Conservation (phyloP, 1,284 basidiomycete genomes). For the Vanrija humicola region DNA sequence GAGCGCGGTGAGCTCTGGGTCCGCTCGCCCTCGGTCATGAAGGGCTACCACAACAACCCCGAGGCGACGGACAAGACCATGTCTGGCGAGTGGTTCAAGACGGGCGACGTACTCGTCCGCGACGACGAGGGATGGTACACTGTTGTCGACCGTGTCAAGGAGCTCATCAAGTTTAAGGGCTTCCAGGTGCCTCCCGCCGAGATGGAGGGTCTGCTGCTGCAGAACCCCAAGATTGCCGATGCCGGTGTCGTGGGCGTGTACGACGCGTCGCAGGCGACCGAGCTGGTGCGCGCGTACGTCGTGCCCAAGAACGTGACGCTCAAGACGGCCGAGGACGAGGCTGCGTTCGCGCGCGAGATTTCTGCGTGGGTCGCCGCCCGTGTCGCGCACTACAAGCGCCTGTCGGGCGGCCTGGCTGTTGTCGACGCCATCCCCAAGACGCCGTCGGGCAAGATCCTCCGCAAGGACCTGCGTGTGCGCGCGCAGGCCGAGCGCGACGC, state of each 20-base stretch:
- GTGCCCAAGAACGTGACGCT: background rate
- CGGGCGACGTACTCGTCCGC: conserved; percentile 66
- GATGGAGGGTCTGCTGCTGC: conserved; percentile 67
- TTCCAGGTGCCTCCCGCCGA: conserved; percentile 73
- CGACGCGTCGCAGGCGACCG: conserved; percentile 62
- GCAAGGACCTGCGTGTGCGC: conserved; percentile 34
- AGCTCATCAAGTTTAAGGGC: conserved; percentile 71
- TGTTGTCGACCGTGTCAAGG: conserved; percentile 60
- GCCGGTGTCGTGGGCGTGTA: conserved; percentile 67
- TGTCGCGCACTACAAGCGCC: conserved; percentile 53
- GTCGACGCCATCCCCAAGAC: conserved; percentile 52
- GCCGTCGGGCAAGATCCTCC: conserved; percentile 39
- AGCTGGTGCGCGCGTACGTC: conserved; percentile 59
- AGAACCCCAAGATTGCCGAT: conserved; percentile 66
- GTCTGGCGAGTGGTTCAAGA: conserved; percentile 68
- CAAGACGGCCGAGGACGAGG: conserved; percentile 1
- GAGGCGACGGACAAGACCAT: conserved; percentile 64
- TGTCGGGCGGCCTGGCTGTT: conserved; percentile 51
- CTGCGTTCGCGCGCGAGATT: conserved; percentile 54
- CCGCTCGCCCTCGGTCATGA: conserved; percentile 73
- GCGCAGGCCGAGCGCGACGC: conserved; percentile 15
- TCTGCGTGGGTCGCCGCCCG: conserved; percentile 60
- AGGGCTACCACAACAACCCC: conserved; percentile 63
- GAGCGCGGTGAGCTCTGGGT: conserved; percentile 75
- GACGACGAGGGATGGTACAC: conserved; percentile 58